Conservation (phyloP, 352 stramenopile genomes). For the Pythium guiyangense region DNA sequence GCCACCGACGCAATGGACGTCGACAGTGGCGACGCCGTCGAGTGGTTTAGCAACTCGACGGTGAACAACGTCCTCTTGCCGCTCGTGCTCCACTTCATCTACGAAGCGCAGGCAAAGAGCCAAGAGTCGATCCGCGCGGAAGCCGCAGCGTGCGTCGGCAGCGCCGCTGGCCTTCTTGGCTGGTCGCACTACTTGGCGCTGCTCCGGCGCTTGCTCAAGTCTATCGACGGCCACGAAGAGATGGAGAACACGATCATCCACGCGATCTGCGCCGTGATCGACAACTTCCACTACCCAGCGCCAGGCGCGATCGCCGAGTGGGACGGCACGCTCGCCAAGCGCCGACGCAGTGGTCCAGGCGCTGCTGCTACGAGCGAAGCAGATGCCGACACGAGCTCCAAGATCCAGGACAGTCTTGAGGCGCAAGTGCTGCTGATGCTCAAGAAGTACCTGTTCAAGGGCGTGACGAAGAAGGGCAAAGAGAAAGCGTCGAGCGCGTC, state of each 20-base stretch:
- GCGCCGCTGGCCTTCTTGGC: constrained; percentile 86
- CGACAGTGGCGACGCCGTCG: constrained; percentile 3
- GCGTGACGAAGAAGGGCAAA: constrained; percentile 44
- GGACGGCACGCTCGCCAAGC: constrained; percentile 16
- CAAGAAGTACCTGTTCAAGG: constrained; percentile 84
- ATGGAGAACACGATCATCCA: constrained; percentile 90
- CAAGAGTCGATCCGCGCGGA: constrained; percentile 93
- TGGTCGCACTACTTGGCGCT: constrained; percentile 97
- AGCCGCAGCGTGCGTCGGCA: constrained; percentile 90
- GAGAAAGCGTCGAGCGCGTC: constrained; percentile 25
- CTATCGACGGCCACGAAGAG: constrained; percentile 88
- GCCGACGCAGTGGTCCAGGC: constrained; percentile 2
- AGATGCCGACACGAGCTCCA: constrained; percentile 24
- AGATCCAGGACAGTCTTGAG: constrained; percentile 78
- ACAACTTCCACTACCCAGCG: constrained; percentile 95
- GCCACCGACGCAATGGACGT: constrained; percentile 16
- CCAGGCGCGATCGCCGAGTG: constrained; percentile 34
- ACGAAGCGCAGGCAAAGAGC: constrained; percentile 91
- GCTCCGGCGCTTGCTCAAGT: constrained; percentile 90
- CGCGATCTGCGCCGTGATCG: constrained; percentile 93
- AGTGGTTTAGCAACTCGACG: constrained; percentile 81
- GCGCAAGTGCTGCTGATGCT: constrained; percentile 82
- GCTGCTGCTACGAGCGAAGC: constrained; percentile 4
- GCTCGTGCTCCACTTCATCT: constrained; percentile 95
- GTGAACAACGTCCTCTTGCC: constrained; percentile 94